phyloP scores from a whole-genome alignment of 306 rosid species.

The Quercus engelmannii region DNA sequence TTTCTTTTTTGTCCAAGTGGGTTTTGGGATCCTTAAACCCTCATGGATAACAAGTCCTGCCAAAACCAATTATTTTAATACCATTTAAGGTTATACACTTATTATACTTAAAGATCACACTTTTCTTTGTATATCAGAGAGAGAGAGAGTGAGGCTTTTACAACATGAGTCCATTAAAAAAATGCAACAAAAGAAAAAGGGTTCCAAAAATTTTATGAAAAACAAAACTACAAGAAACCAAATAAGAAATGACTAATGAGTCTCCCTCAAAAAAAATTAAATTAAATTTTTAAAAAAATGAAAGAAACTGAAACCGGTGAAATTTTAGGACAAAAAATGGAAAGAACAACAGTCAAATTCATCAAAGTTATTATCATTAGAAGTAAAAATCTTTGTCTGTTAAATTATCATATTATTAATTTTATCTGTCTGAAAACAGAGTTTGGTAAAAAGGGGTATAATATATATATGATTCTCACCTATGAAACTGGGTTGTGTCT shows the following conservation, averaged over 20 bases:
- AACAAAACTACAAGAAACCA: conserved; percentile 13
- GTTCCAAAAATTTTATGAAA: not conserved
- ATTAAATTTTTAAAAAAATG: not conserved
- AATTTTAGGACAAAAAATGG: not conserved
- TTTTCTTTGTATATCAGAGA: not conserved
- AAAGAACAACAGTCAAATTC: not conserved
- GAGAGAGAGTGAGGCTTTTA: not conserved
- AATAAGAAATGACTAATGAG: conserved; percentile 23
- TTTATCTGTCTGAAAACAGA: not conserved
- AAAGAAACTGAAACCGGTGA: conserved; percentile 10
- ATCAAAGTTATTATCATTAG: not conserved
- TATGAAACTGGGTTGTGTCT: conserved; percentile 36
- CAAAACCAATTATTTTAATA: conserved; percentile 4
- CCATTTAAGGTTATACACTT: too few relatives aligned
- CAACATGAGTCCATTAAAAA: not conserved
- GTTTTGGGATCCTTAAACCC: conserved; percentile 32
- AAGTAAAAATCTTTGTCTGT: not conserved
- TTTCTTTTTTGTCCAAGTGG: not conserved
- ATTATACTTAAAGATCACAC: not conserved
- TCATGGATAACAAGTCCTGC: conserved; percentile 29
- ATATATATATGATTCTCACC: conserved; percentile 26
- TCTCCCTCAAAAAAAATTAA: not conserved
- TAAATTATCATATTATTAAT: not conserved
- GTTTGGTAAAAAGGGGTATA: not conserved
- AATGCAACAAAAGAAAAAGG: not conserved